Conservation (phyloP, 176 grass and related monocot species). For the Alopecurus myosuroides region DNA sequence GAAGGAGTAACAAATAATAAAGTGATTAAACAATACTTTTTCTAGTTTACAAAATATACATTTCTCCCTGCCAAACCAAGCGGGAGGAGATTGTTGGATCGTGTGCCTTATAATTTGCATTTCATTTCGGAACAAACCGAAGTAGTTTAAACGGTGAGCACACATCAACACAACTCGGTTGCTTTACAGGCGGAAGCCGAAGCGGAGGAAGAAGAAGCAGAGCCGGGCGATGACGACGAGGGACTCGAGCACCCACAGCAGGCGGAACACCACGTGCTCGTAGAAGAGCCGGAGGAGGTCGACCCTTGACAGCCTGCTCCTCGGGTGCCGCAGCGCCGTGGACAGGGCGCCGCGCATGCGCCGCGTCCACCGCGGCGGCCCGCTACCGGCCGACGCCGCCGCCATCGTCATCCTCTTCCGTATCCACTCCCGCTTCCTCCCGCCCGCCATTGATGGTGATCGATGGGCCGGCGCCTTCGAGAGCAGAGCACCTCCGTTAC, state of each 20-base stretch:
- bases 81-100: too few relatives aligned
- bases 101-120: too few relatives aligned
- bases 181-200: slow-evolving; percentile 34
- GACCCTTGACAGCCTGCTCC: slow-evolving; percentile 4
- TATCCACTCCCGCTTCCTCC: slow-evolving; percentile 43
- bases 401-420: slow-evolving; percentile 26
- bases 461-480: not conserved
- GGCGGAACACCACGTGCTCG: slow-evolving; percentile 33
- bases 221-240: slow-evolving; percentile 41
- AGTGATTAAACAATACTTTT: too few relatives aligned
- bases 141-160: not conserved
- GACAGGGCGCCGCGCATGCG: slow-evolving; percentile 30
- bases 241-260: slow-evolving; percentile 45
- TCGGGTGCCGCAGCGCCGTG: slow-evolving; percentile 7
- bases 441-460: slow-evolving; percentile 4
- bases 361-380: slow-evolving; percentile 5
- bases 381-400: not conserved
- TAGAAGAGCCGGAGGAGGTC: slow-evolving; percentile 16
- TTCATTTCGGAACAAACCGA: too few relatives aligned
- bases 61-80: too few relatives aligned
- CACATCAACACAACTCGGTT: not conserved
- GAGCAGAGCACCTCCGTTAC: not conserved
- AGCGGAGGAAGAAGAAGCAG: slow-evolving; percentile 60
- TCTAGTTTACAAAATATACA: too few relatives aligned
- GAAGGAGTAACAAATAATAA: too few relatives aligned